Conservation (phyloP, 2,329 filamentous ascomycete species). For the Gaeumannomyces sp. region DNA sequence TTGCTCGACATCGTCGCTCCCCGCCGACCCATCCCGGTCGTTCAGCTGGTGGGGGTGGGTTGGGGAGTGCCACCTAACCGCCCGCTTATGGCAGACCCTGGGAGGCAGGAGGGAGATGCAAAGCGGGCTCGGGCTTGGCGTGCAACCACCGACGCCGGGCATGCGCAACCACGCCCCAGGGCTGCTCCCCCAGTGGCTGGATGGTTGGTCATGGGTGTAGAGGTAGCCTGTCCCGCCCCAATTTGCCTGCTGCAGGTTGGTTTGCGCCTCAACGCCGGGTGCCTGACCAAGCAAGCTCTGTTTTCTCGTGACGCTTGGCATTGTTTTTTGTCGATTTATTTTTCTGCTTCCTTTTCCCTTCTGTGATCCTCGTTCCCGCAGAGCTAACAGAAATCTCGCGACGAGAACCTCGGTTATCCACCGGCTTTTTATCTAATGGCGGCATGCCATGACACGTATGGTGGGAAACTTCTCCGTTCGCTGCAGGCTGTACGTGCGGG, state of each 20-base stretch:
- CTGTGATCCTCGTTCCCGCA: background rate
- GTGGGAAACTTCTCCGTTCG: background rate
- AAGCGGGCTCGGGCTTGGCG: background rate
- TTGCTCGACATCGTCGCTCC: too few species aligned
- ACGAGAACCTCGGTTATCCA: background rate
- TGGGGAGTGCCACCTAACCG: too few species aligned
- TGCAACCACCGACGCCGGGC: background rate
- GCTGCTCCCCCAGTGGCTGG: background rate
- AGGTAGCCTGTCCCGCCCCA: too few species aligned
- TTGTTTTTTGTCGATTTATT: background rate
- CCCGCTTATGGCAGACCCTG: too few species aligned
- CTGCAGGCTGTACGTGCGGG: background rate
- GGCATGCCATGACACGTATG: background rate
- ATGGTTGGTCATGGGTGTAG: too few species aligned
- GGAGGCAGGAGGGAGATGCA: background rate
- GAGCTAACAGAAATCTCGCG: background rate
- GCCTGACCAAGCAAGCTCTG: background rate
- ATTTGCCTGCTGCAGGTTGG: background rate
- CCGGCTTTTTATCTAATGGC: background rate
- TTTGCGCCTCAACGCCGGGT: background rate
- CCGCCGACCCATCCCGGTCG: background rate
- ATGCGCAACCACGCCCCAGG: background rate
- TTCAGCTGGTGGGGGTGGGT: background rate
- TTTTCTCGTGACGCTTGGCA: background rate
- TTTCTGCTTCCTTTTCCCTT: background rate